Conservation (phyloP, 2,329 filamentous ascomycete genomes). For the Colletotrichum ledebouriae region DNA sequence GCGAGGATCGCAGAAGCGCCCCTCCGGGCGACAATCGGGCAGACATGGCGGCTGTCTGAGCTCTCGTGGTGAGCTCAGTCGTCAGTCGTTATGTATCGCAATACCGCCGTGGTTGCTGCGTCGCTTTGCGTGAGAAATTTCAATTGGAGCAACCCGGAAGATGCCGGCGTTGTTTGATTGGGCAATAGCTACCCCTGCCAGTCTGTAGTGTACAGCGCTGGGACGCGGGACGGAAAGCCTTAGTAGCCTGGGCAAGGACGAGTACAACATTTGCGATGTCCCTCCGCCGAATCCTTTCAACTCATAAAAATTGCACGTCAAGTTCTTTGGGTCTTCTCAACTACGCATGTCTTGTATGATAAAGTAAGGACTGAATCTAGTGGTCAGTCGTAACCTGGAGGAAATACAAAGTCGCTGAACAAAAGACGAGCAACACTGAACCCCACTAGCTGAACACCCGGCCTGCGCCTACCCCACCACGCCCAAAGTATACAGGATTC, state of each 20-base stretch:
- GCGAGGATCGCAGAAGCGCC: constrained; percentile 84
- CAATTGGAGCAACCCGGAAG: constrained; percentile 38
- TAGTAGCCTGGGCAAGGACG: no score
- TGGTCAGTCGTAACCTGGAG: no score
- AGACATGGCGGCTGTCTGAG: constrained; percentile 42
- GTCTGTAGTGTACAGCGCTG: not conserved
- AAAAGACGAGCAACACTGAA: no score
- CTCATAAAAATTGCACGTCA: no score
- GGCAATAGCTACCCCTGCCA: constrained; percentile 37
- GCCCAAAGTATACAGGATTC: not conserved
- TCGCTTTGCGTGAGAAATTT: constrained; percentile 40
- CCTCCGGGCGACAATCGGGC: constrained; percentile 69
- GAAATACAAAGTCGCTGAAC: no score
- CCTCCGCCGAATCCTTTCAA: no score
- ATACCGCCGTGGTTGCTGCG: not conserved
- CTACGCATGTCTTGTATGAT: no score
- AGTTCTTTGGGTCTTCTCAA: no score
- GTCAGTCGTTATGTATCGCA: constrained; percentile 29
- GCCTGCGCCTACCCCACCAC: constrained; percentile 14
- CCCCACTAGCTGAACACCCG: not conserved
- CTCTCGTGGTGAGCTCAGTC: constrained; percentile 42
- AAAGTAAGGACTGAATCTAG: no score
- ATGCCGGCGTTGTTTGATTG: constrained; percentile 31
- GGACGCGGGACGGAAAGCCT: not conserved
- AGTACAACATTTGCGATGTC: no score